phyloP scores from a whole-genome alignment of 768 basidiomycete species.

The Tylopilus balloui region DNA sequence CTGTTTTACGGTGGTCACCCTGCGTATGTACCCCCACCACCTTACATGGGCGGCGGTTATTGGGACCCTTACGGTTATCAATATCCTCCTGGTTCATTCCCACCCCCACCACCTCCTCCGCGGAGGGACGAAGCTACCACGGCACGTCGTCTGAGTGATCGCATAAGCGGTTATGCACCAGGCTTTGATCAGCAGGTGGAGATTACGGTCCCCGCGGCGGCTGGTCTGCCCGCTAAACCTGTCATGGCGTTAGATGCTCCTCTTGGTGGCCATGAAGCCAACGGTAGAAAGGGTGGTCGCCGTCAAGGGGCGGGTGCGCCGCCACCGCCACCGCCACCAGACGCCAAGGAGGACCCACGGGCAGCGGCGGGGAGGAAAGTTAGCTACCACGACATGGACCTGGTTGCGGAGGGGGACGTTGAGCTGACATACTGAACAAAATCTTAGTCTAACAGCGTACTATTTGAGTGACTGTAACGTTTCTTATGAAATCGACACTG shows the following conservation, averaged over 20 bases:
- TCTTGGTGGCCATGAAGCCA: slow-evolving; percentile 35
- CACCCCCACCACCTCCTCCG: slow-evolving; percentile 37
- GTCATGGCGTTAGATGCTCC: slow-evolving; percentile 52
- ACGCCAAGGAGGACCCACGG: slow-evolving; percentile 89
- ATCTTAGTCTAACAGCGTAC: slow-evolving; percentile 23
- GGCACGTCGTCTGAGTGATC: slow-evolving; percentile 67
- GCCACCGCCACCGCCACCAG: slow-evolving; percentile 77
- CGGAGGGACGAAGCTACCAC: slow-evolving; percentile 57
- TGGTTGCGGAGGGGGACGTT: slow-evolving; percentile 78
- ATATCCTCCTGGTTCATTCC: slow-evolving; percentile 36
- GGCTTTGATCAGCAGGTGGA: slow-evolving; percentile 40
- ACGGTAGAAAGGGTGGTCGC: slow-evolving; percentile 34
- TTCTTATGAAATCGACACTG: slow-evolving; percentile 29
- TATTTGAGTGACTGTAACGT: slow-evolving; percentile 23
- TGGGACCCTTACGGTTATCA: slow-evolving; percentile 47
- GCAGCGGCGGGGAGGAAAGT: slow-evolving; percentile 85
- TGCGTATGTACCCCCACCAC: slow-evolving; percentile 34
- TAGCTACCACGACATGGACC: slow-evolving; percentile 94
- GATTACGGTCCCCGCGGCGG: slow-evolving; percentile 52
- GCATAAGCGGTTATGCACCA: slow-evolving; percentile 73
- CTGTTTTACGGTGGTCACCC: slow-evolving; percentile 39
- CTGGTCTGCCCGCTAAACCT: slow-evolving; percentile 80
- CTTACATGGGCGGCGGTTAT: slow-evolving; percentile 37
- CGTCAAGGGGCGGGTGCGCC: slow-evolving; percentile 44
- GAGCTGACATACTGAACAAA: slow-evolving; percentile 42